These are phyloP conservation scores for Crithidia fasciculata DNA, from an alignment of 208 protist species.

Conservation along the genomic window DNA sequence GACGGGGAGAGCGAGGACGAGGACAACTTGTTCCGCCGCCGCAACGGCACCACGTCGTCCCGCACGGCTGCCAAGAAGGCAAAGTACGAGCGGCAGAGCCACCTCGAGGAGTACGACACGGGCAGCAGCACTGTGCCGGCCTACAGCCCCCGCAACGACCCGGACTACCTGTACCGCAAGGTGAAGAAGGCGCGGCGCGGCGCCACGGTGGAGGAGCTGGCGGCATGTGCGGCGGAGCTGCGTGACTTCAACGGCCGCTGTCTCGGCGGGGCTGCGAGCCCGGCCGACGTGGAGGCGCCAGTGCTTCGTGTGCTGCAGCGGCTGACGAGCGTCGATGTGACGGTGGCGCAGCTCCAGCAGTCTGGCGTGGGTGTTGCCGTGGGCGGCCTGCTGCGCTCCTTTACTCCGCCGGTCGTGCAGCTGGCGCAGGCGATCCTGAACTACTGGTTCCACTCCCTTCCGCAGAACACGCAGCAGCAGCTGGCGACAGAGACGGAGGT, in stretches of 20 bases:
- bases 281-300: slow-evolving; percentile 26
- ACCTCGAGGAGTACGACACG: slow-evolving; percentile 39
- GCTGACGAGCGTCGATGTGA: slow-evolving; percentile 49
- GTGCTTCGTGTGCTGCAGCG: slow-evolving; percentile 49
- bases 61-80: slow-evolving; percentile 32
- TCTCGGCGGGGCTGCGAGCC: slow-evolving; percentile 14
- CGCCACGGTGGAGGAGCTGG: slow-evolving; percentile 35
- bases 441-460: slow-evolving; percentile 81
- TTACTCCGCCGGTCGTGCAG: slow-evolving; percentile 40
- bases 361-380: slow-evolving; percentile 64
- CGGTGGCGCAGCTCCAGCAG: slow-evolving; percentile 61
- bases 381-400: slow-evolving; percentile 50
- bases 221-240: slow-evolving; percentile 22
- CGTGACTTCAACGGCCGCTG: slow-evolving; percentile 7
- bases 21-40: slow-evolving; percentile 22
- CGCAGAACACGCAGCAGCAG: slow-evolving; percentile 38
- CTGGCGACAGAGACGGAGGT: slow-evolving; percentile 48
- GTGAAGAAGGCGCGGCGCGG: slow-evolving; percentile 31
- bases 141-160: slow-evolving; percentile 35
- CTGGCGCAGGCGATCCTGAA: slow-evolving; percentile 66
- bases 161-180: slow-evolving; percentile 47
- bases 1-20: slow-evolving; percentile 21
- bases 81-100: slow-evolving; percentile 34
- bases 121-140: slow-evolving; percentile 32
- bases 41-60: slow-evolving; percentile 17